Percentiles rank a stretch among this genome's conserved stretches.
phyloP scores from a whole-genome alignment of 2,329 filamentous ascomycete genomes.

The Ophiocordyceps sinensis region DNA sequence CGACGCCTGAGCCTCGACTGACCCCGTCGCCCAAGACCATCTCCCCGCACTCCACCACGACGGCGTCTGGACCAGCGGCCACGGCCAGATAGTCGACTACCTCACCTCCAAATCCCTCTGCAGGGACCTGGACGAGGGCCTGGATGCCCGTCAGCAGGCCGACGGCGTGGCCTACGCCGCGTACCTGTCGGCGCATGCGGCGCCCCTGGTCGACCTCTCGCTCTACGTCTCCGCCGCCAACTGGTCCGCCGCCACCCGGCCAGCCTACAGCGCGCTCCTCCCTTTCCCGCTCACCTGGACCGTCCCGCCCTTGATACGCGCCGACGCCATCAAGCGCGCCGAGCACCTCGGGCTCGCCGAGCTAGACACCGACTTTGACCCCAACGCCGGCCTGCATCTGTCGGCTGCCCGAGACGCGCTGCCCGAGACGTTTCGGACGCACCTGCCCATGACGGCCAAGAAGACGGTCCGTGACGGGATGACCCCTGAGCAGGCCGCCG shows the following conservation, averaged over 20 bases:
- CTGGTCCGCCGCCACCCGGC: constrained; percentile 63
- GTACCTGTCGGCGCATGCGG: constrained; percentile 62
- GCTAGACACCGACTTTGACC: constrained; percentile 45
- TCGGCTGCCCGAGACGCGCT: constrained; percentile 20
- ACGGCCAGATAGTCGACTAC: constrained; percentile 44
- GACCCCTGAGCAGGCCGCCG: constrained; percentile 54
- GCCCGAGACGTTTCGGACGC: constrained; percentile 24
- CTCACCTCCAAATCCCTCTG: constrained; percentile 25
- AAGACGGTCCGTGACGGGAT: constrained; percentile 48
- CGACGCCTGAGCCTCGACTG: neutral
- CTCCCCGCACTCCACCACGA: constrained; percentile 40
- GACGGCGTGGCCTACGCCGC: constrained; percentile 42
- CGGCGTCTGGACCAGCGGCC: constrained; percentile 43
- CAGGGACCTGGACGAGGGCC: constrained; percentile 22
- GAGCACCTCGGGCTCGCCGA: constrained; percentile 54
- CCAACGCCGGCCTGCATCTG: constrained; percentile 21
- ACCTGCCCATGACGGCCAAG: constrained; percentile 26
- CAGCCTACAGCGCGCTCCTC: constrained; percentile 66
- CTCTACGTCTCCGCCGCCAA: constrained; percentile 86
- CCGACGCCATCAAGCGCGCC: constrained; percentile 55
- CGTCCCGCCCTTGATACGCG: constrained; percentile 58
- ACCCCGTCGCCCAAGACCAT: constrained; percentile 23
- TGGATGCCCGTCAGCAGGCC: constrained; percentile 25
- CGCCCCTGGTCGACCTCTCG: constrained; percentile 67
- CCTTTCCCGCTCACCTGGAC: constrained; percentile 83